phyloP scores from a whole-genome alignment of 2,329 filamentous ascomycete genomes.

The Diaporthe helianthi region DNA sequence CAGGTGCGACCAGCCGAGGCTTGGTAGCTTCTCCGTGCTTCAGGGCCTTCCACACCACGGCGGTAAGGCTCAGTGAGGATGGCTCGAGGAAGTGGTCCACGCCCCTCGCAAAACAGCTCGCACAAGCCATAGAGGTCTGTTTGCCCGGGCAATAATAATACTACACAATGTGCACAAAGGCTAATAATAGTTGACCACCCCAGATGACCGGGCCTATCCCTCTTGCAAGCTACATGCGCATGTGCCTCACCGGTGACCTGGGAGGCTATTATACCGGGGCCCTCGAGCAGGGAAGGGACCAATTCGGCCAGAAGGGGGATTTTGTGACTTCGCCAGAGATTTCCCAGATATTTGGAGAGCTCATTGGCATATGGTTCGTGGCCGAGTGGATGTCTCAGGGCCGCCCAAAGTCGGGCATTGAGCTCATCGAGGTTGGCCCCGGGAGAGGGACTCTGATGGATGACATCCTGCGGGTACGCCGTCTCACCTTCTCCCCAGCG shows the following conservation, averaged over 20 bases:
- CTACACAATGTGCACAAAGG: background rate
- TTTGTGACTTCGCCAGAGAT: constrained; percentile 98
- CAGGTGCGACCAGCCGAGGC: constrained; percentile 8
- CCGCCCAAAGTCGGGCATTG: constrained; percentile 72
- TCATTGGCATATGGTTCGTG: constrained; percentile 93
- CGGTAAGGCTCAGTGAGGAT: constrained; percentile 41
- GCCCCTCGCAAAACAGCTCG: constrained; percentile 85
- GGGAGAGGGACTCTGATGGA: constrained; percentile 96
- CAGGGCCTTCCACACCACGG: constrained; percentile 29
- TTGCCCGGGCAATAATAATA: too few species aligned
- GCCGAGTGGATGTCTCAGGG: constrained; percentile 97
- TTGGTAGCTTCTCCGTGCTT: constrained; percentile 18
- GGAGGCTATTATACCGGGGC: constrained; percentile 93
- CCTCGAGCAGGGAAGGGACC: constrained; percentile 73
- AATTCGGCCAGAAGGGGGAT: constrained; percentile 92
- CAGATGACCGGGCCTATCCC: constrained; percentile 85
- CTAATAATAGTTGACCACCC: constrained; percentile 24
- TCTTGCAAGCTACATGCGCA: constrained; percentile 95
- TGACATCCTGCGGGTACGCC: constrained; percentile 86
- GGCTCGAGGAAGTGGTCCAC: constrained; percentile 80
- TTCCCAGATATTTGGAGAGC: constrained; percentile 94
- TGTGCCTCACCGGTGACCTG: constrained; percentile 90
- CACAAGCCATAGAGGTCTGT: constrained; percentile 83
- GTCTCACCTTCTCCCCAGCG: background rate
- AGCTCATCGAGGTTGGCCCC: constrained; percentile 93